Base-by-base conservation (phyloP, 192 early-diverging fungal species). In the Coemansia sp. region DNA sequence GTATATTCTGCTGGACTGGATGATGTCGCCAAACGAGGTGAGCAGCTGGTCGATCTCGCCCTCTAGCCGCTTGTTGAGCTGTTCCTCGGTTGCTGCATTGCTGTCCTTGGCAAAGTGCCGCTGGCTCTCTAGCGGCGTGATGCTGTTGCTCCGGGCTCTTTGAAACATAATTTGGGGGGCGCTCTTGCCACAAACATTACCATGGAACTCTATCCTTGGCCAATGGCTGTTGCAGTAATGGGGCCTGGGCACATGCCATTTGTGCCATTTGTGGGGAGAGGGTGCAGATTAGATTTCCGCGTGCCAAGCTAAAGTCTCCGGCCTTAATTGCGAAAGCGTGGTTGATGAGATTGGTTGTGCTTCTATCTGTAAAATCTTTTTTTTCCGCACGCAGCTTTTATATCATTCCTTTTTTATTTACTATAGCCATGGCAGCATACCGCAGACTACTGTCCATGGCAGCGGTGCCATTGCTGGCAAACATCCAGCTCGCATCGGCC, bases 41-140 rank as follows among this genome's bases (percentile, higher is more conserved):
- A 71, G 56, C 11, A 78, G 75, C 69, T 78, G 75, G 32, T 67
- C 69, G 39, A 78, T 56, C 30, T 78, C 75, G 41, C 50, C 38
- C 28, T 71, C 60, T 26, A 78, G 43, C 28, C 75, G 64, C 49
- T 56, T 54, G 50, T 78, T 78, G 28, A 78, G 69, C 64, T 53
- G 60, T 30, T 66, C 68, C 38, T 71, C 75, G 2, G 65, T 56
- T 0, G 46, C 55, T 14, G 48, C 58, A 12, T 61, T 53, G 63
- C 60, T 56, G 60, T 39, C 58, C 18, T 58, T 69, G 36, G 58
- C 63, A 20, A 66, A n/a, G 56, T 76, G 73, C 42, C 64, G 64
- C 52, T 66, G 52, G 8, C 51, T 21, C 16, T 58, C 54, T 7
- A 57, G 59, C 18, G 58, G 55, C 0, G 71, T 40, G n/a, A 46